Base-by-base conservation (phyloP, 805 yeast species). In the Candida andamanensis region DNA sequence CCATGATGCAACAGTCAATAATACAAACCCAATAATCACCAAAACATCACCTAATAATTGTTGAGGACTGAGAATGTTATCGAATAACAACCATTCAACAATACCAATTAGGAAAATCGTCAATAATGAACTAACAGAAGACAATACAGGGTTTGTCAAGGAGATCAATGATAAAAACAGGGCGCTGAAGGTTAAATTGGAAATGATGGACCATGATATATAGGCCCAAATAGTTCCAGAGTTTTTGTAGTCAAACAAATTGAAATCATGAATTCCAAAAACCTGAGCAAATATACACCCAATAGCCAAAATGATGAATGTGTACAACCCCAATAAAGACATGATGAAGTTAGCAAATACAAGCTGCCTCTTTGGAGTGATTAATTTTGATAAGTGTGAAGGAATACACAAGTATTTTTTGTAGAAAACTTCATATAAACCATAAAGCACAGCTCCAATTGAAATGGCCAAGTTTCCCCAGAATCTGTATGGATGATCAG, bases 381-480 rank as follows among this genome's bases (percentile, higher is more conserved):
- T 63, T 12, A 60, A 44, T 35, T 51, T 58, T 13, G 66, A 36
- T 35, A 62, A 56, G 36, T 74, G 74, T 2, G 68, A 60, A 0
- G 94, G 89, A 8, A 90, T 84, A 52, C 95, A 85, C 10, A 79
- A 70, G 41, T 70, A 63, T 43, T 74, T 74, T 60, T 86, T 86
- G 65, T 86, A 85, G 15, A 84, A 58, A 4, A 85, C 95, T 50
- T 85, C 95, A 52, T 85, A 85, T 32, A 81, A 70, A 2, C 95
- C 95, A 46, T 84, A 85, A 36, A 83, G 49, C 1, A 85, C 60
- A 0, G 95, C 87, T 13, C 95, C 95, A 6, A 69, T 44, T 1
- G 78, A 71, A 24, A 85, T 85, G 22, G 84, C 66, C 18, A 78
- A 29, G 46, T 86, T 84, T 8, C 95, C 95, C 46, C 70, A 52